Evolutionary conservation across 2,329 filamentous ascomycete genomes (phyloP).

Genomic region (Fusarium sarcochroum): DNA sequence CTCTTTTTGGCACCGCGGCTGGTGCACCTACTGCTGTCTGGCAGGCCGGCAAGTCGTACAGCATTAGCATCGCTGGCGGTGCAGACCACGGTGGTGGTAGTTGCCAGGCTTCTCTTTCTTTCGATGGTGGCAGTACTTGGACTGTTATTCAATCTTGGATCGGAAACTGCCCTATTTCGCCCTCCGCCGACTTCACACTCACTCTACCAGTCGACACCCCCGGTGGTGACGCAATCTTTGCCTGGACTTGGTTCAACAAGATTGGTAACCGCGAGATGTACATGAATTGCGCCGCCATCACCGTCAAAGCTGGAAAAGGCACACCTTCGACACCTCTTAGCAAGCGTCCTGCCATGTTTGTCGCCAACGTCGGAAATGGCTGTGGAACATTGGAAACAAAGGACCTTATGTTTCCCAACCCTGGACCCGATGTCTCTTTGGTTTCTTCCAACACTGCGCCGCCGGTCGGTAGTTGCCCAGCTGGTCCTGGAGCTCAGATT

Average conservation of each 20-base stretch:
- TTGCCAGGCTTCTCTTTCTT: constrained; percentile 81
- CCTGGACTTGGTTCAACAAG: constrained; percentile 84
- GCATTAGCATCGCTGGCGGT: constrained; percentile 73
- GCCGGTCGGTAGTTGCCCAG: constrained; percentile 36
- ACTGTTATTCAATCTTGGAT: constrained; percentile 73
- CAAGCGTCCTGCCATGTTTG: constrained; percentile 75
- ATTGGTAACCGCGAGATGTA: constrained; percentile 86
- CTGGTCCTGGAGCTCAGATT: constrained; percentile 40
- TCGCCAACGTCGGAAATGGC: constrained; percentile 73
- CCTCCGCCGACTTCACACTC: constrained; percentile 71
- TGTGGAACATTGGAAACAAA: constrained; percentile 58
- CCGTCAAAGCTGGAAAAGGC: constrained; percentile 62
- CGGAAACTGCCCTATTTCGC: constrained; percentile 63
- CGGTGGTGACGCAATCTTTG: constrained; percentile 72
- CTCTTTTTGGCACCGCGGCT: constrained; percentile 60
- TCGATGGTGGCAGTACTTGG: constrained; percentile 78
- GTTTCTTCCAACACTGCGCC: constrained; percentile 55
- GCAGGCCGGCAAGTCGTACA: constrained; percentile 72
- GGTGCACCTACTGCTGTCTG: constrained; percentile 72
- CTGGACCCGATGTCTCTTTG: constrained; percentile 54
- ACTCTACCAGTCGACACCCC: constrained; percentile 66
- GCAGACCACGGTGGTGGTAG: constrained; percentile 77
- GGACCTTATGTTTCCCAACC: constrained; percentile 75
- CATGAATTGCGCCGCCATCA: constrained; percentile 84
- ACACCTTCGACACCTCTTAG: constrained; percentile 58